Conservation (phyloP, 805 yeast species). For the Suhomyces pyralidae region DNA sequence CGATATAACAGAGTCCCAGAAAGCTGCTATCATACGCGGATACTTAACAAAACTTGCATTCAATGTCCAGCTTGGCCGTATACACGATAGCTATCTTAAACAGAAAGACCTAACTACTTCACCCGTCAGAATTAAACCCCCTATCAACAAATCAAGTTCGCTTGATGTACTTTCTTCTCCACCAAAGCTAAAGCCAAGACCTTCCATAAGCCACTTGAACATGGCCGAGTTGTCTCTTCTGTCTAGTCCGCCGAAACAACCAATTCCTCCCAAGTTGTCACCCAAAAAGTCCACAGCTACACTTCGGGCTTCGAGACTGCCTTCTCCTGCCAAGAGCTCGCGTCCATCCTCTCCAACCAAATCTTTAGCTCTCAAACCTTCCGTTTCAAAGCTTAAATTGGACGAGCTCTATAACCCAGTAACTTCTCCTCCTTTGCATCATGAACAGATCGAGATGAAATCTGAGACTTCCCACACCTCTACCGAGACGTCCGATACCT, state of each 20-base stretch:
- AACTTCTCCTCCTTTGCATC: slow-evolving; percentile 13
- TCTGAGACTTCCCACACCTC: slow-evolving; percentile 4
- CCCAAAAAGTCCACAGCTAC: slow-evolving; percentile 9
- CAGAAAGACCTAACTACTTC: background rate
- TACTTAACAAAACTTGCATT: slow-evolving; percentile 55
- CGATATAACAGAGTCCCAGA: slow-evolving; percentile 30
- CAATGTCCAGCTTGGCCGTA: slow-evolving; percentile 62
- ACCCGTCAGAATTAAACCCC: background rate
- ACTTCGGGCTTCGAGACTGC: background rate
- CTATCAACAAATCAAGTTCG: slow-evolving; percentile 1
- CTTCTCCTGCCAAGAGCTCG: slow-evolving; percentile 2
- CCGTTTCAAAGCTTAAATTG: slow-evolving; percentile 19
- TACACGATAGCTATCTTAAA: slow-evolving; percentile 42
- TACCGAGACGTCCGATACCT: background rate
- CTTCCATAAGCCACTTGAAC: background rate
- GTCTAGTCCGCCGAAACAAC: slow-evolving; percentile 3
- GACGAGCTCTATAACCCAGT: slow-evolving; percentile 25
- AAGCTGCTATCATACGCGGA: slow-evolving; percentile 39
- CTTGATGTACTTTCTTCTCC: background rate
- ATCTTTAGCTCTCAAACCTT: slow-evolving; percentile 17
- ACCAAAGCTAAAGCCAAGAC: background rate
- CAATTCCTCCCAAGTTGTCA: slow-evolving; percentile 9
- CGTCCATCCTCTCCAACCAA: slow-evolving; percentile 14
- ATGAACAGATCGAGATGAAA: background rate
- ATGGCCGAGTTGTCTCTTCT: background rate